Evolutionary conservation across 1,284 basidiomycete genomes (phyloP).

Genomic region (Cryptococcus hybrid): DNA sequence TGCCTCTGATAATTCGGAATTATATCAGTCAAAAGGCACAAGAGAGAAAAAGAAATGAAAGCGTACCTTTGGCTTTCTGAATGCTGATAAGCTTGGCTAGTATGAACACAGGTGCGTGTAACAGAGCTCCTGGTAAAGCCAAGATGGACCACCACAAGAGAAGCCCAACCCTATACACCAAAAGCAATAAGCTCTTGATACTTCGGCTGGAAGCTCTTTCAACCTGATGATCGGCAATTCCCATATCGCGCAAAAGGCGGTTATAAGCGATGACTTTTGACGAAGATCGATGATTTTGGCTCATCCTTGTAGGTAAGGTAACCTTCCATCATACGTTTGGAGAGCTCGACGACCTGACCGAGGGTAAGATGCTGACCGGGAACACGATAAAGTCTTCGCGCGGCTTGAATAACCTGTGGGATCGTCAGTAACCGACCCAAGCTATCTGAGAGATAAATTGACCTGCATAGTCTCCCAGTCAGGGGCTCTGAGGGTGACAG

Average conservation of each 20-base stretch:
- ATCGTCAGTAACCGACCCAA: constrained; percentile 1
- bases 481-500: constrained; percentile 92
- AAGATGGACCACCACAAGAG: constrained; percentile 81
- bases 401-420: constrained; percentile 85
- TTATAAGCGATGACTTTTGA: constrained; percentile 89
- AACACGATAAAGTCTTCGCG: constrained; percentile 87
- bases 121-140: constrained; percentile 88
- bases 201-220: constrained; percentile 72
- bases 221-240: constrained; percentile 98
- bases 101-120: constrained; percentile 95
- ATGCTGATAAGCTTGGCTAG: constrained; percentile 84
- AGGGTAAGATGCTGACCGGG: constrained; percentile 93
- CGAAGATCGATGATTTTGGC: constrained; percentile 79
- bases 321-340: constrained; percentile 90
- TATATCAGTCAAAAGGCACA: too few species aligned
- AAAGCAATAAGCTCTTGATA: constrained; percentile 83
- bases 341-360: constrained; percentile 95
- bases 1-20: constrained; percentile 64
- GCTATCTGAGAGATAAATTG: constrained; percentile 22
- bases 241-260: constrained; percentile 82
- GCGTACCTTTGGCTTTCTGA: constrained; percentile 82
- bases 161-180: constrained; percentile 80
- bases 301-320: constrained; percentile 94
- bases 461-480: constrained; percentile 99
- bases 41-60: background rate